Evolutionary conservation across 495 filamentous ascomycete species (phyloP), one percentile per base, ranked within the genome.

Genomic region (Aspergillus campestris): DNA sequence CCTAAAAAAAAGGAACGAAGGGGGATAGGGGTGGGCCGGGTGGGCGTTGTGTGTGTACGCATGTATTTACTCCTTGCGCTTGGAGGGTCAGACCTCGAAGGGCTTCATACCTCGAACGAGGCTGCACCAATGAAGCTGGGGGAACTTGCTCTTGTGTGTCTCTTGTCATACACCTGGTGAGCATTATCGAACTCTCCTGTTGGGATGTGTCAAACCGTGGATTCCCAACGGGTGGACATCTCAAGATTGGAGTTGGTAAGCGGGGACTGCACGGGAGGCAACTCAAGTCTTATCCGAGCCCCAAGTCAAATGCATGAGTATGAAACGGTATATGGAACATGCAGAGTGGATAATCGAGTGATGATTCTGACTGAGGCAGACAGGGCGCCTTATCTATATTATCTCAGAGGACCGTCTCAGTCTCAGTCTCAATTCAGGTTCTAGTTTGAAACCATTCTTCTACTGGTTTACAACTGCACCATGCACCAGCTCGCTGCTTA

Each of bases 21-120:
- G 18, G 18, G 18, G 18, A 24, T 24, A 4, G 14, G 38, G 18
- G 34, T 35, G 42, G 34, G 13, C 18, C 18, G 18, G 18, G 18
- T 24, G 18, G 18, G 4, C 18, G 4, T 24, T 24, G 18, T 24
- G n/a, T n/a, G n/a, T 24, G 1, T 24, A 24, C 18, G 18, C 14
- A 13, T 32, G 50, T 70, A 37, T 73, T 83, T 83, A 85, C 66
- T 88, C 71, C 45, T 70, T 72, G 59, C 83, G 81, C 68, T 87
- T 24, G 18, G 18, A 24, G 18, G 18, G 18, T 24, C 18, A 69
- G 62, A 89, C 80, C 65, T 90, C 86, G 61, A 81, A 90, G 11
- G 79, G 66, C 73, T 88, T 87, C 75, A 92, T 83, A 47, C 77
- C 86, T 51, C 85, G 57, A 90, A 89, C 48, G 84, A 80, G 39